These are phyloP conservation scores for Diaporthe citri DNA, from an alignment of 2,329 filamentous ascomycete species.

Conservation along the genomic window DNA sequence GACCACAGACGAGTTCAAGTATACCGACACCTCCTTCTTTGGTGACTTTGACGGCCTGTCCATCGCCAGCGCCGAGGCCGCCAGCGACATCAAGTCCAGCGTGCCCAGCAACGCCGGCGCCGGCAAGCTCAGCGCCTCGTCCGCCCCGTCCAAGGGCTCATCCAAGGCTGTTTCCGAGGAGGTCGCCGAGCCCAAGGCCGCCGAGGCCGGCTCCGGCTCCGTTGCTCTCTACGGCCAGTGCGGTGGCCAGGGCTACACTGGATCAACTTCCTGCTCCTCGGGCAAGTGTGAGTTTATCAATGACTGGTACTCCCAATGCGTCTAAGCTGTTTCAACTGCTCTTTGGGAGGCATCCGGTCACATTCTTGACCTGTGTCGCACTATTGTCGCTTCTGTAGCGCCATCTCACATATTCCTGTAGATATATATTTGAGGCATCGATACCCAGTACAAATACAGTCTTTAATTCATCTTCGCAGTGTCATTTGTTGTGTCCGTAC, in stretches of 20 bases:
- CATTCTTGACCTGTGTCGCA: background rate
- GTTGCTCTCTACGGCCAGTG: background rate
- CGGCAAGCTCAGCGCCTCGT: background rate
- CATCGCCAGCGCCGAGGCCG: background rate
- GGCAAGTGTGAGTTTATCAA: background rate
- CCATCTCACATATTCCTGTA: background rate
- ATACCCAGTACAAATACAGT: background rate
- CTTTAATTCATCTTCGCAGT: background rate
- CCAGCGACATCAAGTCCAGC: background rate
- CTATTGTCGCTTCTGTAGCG: background rate
- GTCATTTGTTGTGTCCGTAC: accelerated
- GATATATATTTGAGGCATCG: background rate
- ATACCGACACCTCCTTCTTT: background rate
- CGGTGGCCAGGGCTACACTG: background rate
- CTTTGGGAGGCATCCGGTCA: background rate
- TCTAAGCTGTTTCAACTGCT: background rate
- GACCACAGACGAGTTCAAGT: background rate
- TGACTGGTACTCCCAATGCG: background rate
- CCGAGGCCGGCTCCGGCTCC: background rate
- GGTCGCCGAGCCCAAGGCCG: background rate
- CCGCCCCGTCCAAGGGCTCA: background rate
- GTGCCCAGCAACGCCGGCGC: background rate
- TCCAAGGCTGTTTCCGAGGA: background rate
- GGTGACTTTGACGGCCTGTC: background rate
- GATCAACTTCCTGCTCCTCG: background rate